Conservation (phyloP, 2,329 filamentous ascomycete species). For the Daldinia sp. region DNA sequence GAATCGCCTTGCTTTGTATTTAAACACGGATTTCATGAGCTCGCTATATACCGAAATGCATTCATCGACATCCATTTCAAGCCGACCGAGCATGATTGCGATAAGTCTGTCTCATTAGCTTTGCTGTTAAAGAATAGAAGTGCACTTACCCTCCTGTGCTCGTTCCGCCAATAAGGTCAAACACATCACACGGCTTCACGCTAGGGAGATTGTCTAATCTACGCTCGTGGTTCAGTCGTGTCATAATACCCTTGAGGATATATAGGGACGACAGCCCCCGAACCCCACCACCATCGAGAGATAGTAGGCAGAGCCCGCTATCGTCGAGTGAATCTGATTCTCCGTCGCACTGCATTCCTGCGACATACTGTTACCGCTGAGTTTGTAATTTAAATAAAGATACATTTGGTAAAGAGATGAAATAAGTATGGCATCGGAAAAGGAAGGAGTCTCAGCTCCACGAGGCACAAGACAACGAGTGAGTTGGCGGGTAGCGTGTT, state of each 20-base stretch:
- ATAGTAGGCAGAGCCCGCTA: not conserved
- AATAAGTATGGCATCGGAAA: not conserved
- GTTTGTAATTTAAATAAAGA: not conserved
- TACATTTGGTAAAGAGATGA: not conserved
- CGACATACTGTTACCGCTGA: not conserved
- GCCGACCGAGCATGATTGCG: not conserved
- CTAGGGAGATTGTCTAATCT: not conserved
- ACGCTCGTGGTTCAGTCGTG: not conserved
- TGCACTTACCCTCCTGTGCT: not conserved
- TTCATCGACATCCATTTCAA: slow-evolving; percentile 4
- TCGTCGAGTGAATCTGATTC: not conserved
- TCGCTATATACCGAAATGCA: not conserved
- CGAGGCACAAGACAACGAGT: not conserved
- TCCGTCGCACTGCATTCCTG: not conserved
- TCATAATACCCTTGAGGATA: not conserved
- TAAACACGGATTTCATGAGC: not conserved
- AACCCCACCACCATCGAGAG: slow-evolving; percentile 1
- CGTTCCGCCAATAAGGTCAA: not conserved
- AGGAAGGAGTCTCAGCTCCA: not conserved
- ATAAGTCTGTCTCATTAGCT: not conserved
- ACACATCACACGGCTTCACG: not conserved
- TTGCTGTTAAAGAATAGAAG: not conserved
- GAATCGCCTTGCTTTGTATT: not conserved
- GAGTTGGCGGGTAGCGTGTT: not conserved
- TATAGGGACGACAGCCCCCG: not conserved